phyloP scores from a whole-genome alignment of 176 grass and related monocot genomes.

The Rhynchospora tenuis region DNA sequence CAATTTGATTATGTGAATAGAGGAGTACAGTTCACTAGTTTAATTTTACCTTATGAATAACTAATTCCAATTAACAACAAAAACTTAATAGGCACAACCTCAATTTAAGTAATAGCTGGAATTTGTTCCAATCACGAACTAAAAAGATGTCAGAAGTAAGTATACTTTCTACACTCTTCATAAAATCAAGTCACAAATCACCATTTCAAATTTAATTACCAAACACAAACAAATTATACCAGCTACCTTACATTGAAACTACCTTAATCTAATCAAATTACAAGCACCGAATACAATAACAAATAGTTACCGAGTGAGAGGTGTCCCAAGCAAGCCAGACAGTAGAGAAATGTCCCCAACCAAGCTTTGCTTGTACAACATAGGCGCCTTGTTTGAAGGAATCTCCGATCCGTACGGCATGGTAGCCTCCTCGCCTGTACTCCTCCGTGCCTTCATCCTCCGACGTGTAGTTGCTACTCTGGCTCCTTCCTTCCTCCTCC shows the following conservation, averaged over 20 bases:
- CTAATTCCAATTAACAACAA: neutral
- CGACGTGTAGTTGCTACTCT: slow-evolving; percentile 87
- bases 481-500: slow-evolving; percentile 6
- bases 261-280: neutral
- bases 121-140: neutral
- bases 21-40: neutral
- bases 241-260: neutral
- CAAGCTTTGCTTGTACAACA: slow-evolving; percentile 90
- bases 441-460: slow-evolving; percentile 98
- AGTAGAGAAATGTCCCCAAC: slow-evolving; percentile 98
- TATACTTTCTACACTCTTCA: neutral
- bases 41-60: neutral
- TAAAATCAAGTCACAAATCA: neutral
- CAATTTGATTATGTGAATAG: neutral
- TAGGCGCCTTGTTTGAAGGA: slow-evolving; percentile 91
- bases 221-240: neutral
- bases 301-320: slow-evolving; percentile 49
- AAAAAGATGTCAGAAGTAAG: neutral
- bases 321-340: slow-evolving; percentile 99
- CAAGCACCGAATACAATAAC: neutral
- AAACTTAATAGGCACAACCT: neutral
- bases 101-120: neutral
- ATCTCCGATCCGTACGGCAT: slow-evolving; percentile 78
- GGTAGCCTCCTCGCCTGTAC: slow-evolving; percentile 94
- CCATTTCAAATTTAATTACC: neutral